Evolutionary conservation across 2,329 filamentous ascomycete genomes (phyloP), one percentile per base, ranked within the genome.

Genomic region (Fusarium begoniae): DNA sequence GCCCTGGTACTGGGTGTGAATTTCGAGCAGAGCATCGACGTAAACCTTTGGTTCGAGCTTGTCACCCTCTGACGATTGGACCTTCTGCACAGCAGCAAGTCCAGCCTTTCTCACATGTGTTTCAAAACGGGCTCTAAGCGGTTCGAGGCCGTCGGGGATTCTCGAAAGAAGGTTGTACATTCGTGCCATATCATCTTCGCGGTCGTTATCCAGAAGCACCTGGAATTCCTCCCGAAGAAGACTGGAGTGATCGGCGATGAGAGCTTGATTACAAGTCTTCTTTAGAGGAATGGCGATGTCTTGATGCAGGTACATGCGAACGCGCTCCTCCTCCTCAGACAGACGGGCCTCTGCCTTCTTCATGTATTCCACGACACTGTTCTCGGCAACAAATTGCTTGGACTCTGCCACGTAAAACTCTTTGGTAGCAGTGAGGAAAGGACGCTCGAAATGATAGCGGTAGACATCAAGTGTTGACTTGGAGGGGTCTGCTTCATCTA

Each of bases 321-420:
- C 96, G 32, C 96, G 94, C 80, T 96, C 94, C 84, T 97, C 96
- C 83, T 99, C 96, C 83, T 99, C 96, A 13, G 94, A 90, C 69
- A 99, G 85, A 38, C 96, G 92, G 47, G 90, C 85, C 84, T 98
- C 96, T 2, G 96, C 97, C 89, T 99, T 99, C 87, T 98, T 98
- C 96, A 99, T 98, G 84, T 98, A 99, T 81, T 99, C 96, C 40
- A 99, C 95, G 8, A 99, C 95, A 73, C 93, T 97, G 82, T 99
- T 99, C 82, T 98, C 96, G 17, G 95, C 94, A 40, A 99, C 91
- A 80, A 99, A 99, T 73, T 95, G 93, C 78, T 94, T 94, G 26
- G 96, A 98, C 82, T 99, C 97, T 51, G 93, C 91, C 77, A 94
- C 89, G 82, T 99, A 99, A 84, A 98, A 99, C 37, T 88, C 85